Conservation (phyloP, 164 flowering plant species). For the Hamamelis virginiana region DNA sequence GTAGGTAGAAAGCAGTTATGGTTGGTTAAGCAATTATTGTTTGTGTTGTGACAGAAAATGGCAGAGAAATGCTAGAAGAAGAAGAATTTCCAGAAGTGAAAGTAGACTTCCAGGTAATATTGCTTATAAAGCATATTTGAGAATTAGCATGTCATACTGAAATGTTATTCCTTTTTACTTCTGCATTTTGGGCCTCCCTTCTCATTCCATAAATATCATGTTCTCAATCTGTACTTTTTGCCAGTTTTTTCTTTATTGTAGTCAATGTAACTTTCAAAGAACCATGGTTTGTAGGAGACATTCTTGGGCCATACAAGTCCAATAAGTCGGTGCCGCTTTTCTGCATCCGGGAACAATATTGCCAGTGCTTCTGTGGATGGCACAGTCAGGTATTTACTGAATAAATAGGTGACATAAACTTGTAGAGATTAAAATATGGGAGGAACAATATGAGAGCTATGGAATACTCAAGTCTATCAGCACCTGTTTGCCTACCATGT, state of each 20-base stretch:
- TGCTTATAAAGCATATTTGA: not conserved
- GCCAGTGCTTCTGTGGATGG: constrained; percentile 98
- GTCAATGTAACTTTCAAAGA: constrained; percentile 2
- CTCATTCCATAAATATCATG: too few species aligned
- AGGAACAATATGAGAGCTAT: not conserved
- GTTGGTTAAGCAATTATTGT: constrained; percentile 1
- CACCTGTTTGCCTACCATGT: not conserved
- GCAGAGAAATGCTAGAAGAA: constrained; percentile 40
- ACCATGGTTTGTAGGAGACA: constrained; percentile 60
- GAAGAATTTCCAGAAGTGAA: constrained; percentile 88
- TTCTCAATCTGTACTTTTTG: not conserved
- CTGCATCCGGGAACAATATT: constrained; percentile 89
- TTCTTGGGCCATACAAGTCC: constrained; percentile 95
- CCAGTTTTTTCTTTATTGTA: not conserved
- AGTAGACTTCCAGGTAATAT: constrained; percentile 70
- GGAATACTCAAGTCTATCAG: not conserved
- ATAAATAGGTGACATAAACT: not conserved
- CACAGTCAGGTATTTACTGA: constrained; percentile 75
- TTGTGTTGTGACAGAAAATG: constrained; percentile 40
- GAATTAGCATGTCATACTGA: not conserved
- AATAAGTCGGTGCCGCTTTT: constrained; percentile 85
- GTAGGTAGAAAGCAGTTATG: too few species aligned
- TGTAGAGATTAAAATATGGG: not conserved
- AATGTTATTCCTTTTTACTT: not conserved
- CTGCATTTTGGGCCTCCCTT: not conserved